Evolutionary conservation across 257 asterid species (phyloP).

Genomic region (Verbascum thapsus): DNA sequence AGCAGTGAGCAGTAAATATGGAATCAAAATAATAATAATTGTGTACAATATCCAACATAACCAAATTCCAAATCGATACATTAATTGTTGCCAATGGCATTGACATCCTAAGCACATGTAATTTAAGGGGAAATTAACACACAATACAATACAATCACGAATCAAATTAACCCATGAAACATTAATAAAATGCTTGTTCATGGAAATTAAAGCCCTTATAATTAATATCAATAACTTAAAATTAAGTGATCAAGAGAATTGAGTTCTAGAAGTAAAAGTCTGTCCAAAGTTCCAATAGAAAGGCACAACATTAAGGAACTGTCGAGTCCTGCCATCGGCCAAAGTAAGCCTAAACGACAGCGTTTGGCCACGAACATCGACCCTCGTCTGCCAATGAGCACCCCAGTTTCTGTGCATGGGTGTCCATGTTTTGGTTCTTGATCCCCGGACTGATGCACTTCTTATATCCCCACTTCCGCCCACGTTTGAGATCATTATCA

Average conservation of each 20-base stretch:
- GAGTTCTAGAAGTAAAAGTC: slow-evolving; percentile 59
- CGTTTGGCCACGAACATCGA: slow-evolving; percentile 51
- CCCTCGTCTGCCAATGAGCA: slow-evolving; percentile 61
- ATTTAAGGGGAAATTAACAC: background rate
- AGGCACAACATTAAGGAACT: slow-evolving; percentile 57
- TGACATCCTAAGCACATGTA: background rate
- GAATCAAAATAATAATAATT: background rate
- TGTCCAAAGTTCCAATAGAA: slow-evolving; percentile 72
- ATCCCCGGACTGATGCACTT: slow-evolving; percentile 55
- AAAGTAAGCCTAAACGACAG: slow-evolving; percentile 54
- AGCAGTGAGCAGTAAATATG: background rate
- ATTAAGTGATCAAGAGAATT: slow-evolving; percentile 32
- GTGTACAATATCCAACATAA: background rate
- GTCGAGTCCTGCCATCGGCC: slow-evolving; percentile 41
- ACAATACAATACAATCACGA: background rate
- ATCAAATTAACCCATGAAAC: slow-evolving; percentile 18
- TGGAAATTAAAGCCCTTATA: slow-evolving; percentile 14
- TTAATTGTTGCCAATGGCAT: background rate
- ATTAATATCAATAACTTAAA: background rate
- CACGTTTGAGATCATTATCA: slow-evolving; percentile 67
- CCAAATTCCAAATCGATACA: background rate
- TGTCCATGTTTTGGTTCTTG: slow-evolving; percentile 50
- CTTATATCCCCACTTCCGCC: slow-evolving; percentile 69
- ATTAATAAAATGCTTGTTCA: slow-evolving; percentile 19
- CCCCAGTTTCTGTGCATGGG: slow-evolving; percentile 73